Percentiles rank a stretch among this genome's conserved stretches.
These are phyloP conservation scores for Triticum dicoccoides DNA, from an alignment of 176 grass and related monocot genomes.

Conservation along the genomic window DNA sequence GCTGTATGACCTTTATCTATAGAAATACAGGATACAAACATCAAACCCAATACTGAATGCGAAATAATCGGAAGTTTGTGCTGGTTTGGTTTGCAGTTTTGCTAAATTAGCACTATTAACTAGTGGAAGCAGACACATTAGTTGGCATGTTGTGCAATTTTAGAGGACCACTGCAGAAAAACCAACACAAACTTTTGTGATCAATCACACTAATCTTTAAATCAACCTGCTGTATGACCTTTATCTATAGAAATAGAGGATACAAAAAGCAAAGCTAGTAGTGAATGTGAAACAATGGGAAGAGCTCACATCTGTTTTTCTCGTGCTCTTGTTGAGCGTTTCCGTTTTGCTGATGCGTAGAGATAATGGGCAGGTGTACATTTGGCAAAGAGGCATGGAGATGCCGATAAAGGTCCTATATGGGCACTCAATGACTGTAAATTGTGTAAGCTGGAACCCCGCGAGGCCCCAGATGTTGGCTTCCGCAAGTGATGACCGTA, in stretches of 20 bases:
- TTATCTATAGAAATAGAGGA: neutral
- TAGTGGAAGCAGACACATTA: too few relatives aligned
- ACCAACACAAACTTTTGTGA: neutral
- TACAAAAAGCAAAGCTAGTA: neutral
- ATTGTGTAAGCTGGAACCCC: slow-evolving; percentile 90
- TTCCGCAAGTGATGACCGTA: slow-evolving; percentile 85
- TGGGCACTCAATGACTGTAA: slow-evolving; percentile 78
- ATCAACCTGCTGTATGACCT: neutral
- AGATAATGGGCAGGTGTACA: slow-evolving; percentile 68
- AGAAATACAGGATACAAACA: neutral
- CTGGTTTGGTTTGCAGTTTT: neutral
- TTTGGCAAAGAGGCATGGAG: slow-evolving; percentile 65
- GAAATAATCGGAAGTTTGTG: too few relatives aligned
- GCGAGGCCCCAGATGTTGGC: slow-evolving; percentile 75
- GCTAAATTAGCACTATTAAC: neutral
- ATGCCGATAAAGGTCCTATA: slow-evolving; percentile 71
- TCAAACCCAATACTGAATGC: too few relatives aligned
- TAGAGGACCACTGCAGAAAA: too few relatives aligned
- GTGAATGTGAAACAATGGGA: neutral
- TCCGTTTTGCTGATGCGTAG: slow-evolving; percentile 14
- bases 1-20: neutral
- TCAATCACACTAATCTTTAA: neutral
- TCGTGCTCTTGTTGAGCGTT: neutral
- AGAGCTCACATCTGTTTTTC: neutral
- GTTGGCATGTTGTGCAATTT: too few relatives aligned